phyloP scores from a whole-genome alignment of 2,329 filamentous ascomycete species.

The Trichoderma harzianum region DNA sequence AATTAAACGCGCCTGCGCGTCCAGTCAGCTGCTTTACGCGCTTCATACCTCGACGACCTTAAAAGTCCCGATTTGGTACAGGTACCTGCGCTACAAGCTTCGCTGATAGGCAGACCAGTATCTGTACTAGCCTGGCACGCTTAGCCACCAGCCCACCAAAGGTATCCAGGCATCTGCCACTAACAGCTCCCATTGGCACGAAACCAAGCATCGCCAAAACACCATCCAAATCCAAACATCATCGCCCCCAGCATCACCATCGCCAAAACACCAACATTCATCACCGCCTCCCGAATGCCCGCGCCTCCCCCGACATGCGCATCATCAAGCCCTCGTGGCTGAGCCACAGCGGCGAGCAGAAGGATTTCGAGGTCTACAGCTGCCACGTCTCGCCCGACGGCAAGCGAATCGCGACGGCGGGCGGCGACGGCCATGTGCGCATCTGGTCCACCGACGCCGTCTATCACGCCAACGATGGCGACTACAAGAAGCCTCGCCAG shows the following conservation, averaged over 20 bases:
- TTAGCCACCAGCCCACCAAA: not conserved
- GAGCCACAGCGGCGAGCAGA: conserved; percentile 93
- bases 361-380: conserved; percentile 97
- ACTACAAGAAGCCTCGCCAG: conserved; percentile 78
- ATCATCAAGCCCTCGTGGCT: conserved; percentile 96
- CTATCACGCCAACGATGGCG: conserved; percentile 69
- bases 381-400: conserved; percentile 97
- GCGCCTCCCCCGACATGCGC: conserved; percentile 54
- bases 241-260: not conserved
- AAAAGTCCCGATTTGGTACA: not conserved
- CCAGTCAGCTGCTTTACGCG: not conserved
- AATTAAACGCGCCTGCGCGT: not conserved
- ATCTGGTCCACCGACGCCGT: conserved; percentile 98
- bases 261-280: not conserved
- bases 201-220: not conserved
- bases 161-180: not conserved
- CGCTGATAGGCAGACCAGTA: not conserved
- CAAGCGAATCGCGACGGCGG: conserved; percentile 84
- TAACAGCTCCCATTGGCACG: not conserved
- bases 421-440: conserved; percentile 94
- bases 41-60: not conserved
- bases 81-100: not conserved
- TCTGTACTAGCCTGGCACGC: not conserved
- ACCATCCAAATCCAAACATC: not conserved
- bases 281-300: conserved; percentile 14